Base-by-base conservation (phyloP, 495 filamentous ascomycete genomes). In the Neurospora sp. region DNA sequence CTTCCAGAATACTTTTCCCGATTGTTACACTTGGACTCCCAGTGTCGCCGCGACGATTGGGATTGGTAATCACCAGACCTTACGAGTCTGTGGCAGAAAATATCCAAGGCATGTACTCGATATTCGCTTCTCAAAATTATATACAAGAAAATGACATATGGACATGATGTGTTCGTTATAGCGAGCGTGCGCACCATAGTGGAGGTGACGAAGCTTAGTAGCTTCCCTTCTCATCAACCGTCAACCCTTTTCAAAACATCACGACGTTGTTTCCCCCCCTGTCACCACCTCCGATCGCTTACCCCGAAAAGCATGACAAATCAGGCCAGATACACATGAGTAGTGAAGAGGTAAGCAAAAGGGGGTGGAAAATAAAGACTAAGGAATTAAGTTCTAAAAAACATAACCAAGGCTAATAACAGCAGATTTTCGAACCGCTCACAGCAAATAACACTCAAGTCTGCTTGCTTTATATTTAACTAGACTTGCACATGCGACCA, bases 401-500 rank as follows among this genome's bases (percentile, higher is more conserved):
- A 66, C 27, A 35, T 18, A 18, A 66, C 12, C 54, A 66, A 66
- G 27, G 27, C 54, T 66, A 66, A 66, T 35, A 66, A 35, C 27
- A 66, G 6, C 27, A 66, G 0, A 18, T 18, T 9, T 62, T 62
- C 54, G 6, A 62, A 35, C 54, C 54, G 27, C 54, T 62, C 54
- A 27, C 46, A 66, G 31, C 48, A 18, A 66, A 66, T 27, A 18
- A 66, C 27, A 66, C 27, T 38, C 6, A 38, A 8, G 37, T 59
- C 48, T 35, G 54, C 54, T 35, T 66, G 12, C 27, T 66, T 66
- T 62, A 6, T 54, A 31, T 35, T 62, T 69, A 76, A 69, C 46
- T 73, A 46, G 69, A 38, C 71, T 38, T 75, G 72, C 82, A 83
- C 75, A 83, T 73, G 46, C 78, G 72, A 4, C 81, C 79, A 18